These are phyloP conservation scores for Phanerodontia chrysosporium DNA, from an alignment of 768 basidiomycete species.

Conservation along the genomic window DNA sequence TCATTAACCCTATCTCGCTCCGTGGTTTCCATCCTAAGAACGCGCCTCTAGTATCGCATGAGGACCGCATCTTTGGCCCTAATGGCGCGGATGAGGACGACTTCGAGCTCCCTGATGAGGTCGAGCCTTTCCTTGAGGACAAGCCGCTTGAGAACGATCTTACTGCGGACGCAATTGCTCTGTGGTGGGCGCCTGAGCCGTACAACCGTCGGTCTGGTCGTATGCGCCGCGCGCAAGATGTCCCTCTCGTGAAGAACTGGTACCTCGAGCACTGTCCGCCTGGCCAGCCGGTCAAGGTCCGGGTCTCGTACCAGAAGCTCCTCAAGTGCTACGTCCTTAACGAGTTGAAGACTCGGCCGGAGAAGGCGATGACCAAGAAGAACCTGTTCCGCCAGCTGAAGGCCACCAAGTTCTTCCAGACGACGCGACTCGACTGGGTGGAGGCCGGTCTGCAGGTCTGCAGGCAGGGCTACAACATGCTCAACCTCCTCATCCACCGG, in stretches of 20 bases:
- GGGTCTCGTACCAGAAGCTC: constrained; percentile 98
- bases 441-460: constrained; percentile 98
- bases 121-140: constrained; percentile 78
- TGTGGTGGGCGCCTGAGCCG: constrained; percentile 99
- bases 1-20: constrained; percentile 95
- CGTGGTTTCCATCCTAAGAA: constrained; percentile 86
- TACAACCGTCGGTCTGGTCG: constrained; percentile 90
- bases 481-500: constrained; percentile 97
- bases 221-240: constrained; percentile 91
- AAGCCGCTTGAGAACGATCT: constrained; percentile 82
- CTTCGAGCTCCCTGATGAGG: constrained; percentile 75
- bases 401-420: constrained; percentile 99
- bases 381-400: constrained; percentile 94
- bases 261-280: constrained; percentile 98
- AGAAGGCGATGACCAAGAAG: constrained; percentile 98
- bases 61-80: constrained; percentile 88
- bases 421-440: constrained; percentile 96
- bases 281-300: constrained; percentile 93
- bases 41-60: constrained; percentile 76
- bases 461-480: constrained; percentile 99
- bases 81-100: constrained; percentile 83
- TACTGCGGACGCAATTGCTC: constrained; percentile 93
- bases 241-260: constrained; percentile 97
- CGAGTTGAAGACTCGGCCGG: constrained; percentile 80
- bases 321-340: constrained; percentile 95